Evolutionary conservation across 257 asterid genomes (phyloP), one percentile per base, ranked within the genome.

Genomic region (Solanum gracilifrons): DNA sequence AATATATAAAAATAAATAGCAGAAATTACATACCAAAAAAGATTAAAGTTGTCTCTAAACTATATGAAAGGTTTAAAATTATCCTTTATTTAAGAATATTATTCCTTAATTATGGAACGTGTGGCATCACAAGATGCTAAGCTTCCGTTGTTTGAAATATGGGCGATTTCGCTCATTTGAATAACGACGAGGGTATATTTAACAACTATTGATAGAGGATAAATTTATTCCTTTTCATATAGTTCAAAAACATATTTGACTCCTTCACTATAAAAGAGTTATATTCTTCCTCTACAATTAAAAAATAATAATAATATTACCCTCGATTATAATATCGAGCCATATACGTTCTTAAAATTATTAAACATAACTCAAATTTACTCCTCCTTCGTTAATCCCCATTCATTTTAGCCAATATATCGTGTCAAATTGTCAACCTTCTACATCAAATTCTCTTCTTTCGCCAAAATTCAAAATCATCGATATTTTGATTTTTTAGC

Each of bases 171-270:
- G n/a, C 4, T 2, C 0, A 51, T 51, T 51, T 51, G 23, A 51
- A 51, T 51, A 18, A 7, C 4, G 1, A 18, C 0, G 9, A 51
- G 10, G 4, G 4, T 51, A 51, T 51, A 16, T 18, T 6, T 1
- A 51, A 48, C 7, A 51, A 6, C 64, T 18, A 18, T 55, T 55
- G 3, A 51, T 20, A 51, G 0, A 51, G 1, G 4, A 51, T 41
- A 41, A 41, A 41, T 51, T 51, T 51, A 51, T 48, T 15, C 23
- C 1, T 6, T 51, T 51, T 51, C 4, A 2, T 6, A 51, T 51
- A 51, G n/a, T 18, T 51, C 0, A 51, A 1, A 0, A 18, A 51
- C 0, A 18, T 1, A 18, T 18, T 18, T 18, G 3, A 55, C 10
- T 1, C 64, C 9, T 55, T 18, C 3, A 55, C 0, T 0, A 2